Percentiles rank a stretch among this genome's conserved stretches.
Evolutionary conservation across 164 flowering plant species (phyloP).

Genomic region (Echeveria elegans): DNA sequence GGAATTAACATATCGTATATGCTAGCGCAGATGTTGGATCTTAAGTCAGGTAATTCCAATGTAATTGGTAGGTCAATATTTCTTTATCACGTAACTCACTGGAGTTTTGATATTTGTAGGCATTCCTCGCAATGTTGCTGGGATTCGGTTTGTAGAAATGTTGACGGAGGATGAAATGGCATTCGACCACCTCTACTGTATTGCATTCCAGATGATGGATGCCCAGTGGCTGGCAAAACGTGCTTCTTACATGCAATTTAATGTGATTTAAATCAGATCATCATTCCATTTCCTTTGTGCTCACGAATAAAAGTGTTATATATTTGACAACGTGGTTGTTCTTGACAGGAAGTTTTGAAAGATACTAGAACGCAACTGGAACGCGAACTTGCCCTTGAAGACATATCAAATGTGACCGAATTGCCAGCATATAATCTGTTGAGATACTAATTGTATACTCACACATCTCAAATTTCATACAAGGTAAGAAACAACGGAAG

Average conservation of each 20-base stretch:
- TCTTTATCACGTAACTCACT: not conserved
- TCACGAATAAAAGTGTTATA: not conserved
- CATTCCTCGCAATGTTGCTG: conserved; percentile 44
- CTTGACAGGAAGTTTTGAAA: conserved; percentile 66
- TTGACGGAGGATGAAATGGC: conserved; percentile 72
- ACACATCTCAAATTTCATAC: not conserved
- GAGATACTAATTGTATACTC: conserved; percentile 17
- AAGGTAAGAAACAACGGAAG: not conserved
- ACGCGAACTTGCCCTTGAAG: conserved; percentile 65
- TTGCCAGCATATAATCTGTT: conserved; percentile 63
- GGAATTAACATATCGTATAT: conserved; percentile 80
- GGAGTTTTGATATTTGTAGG: conserved; percentile 27
- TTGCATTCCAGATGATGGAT: conserved; percentile 70
- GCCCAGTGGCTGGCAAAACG: conserved; percentile 84
- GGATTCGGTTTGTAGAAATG: conserved; percentile 47
- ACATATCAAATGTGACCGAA: conserved; percentile 45
- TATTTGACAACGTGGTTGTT: not conserved
- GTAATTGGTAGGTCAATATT: not conserved
- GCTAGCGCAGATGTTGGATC: conserved; percentile 75
- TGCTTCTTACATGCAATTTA: conserved; percentile 82
- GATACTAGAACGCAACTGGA: conserved; percentile 66
- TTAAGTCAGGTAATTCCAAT: conserved; percentile 53
- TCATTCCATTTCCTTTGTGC: not conserved
- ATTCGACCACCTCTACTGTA: conserved; percentile 61
- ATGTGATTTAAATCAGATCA: conserved; percentile 23